These are phyloP conservation scores for Vicia sativa DNA, from an alignment of 306 rosid genomes.

Conservation along the genomic window DNA sequence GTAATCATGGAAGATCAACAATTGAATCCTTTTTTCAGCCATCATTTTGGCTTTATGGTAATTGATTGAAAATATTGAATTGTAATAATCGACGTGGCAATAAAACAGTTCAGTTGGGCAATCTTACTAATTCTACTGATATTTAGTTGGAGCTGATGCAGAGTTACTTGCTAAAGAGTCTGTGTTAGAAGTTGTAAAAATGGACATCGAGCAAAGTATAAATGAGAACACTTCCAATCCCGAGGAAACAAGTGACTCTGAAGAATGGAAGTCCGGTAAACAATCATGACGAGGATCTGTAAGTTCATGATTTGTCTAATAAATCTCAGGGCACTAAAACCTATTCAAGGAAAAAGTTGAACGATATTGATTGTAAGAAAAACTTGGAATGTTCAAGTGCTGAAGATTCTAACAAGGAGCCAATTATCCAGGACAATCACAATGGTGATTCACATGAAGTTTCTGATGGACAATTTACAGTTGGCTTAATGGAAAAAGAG, in stretches of 20 bases:
- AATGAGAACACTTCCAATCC: slow-evolving; percentile 24
- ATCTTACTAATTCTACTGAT: no score
- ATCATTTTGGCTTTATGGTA: no score
- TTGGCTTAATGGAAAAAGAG: no score
- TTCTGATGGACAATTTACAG: no score
- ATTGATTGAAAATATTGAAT: no score
- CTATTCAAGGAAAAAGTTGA: slow-evolving; percentile 29
- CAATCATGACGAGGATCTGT: slow-evolving; percentile 13
- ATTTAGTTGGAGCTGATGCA: slow-evolving; percentile 34
- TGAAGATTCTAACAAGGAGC: slow-evolving; percentile 28
- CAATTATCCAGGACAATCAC: slow-evolving; percentile 26
- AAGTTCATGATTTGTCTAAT: slow-evolving; percentile 9
- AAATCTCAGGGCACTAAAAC: slow-evolving; percentile 5
- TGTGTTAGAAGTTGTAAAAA: slow-evolving; percentile 33
- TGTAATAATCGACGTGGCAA: no score
- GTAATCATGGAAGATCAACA: no score
- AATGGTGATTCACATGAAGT: no score
- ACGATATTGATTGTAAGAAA: neutral
- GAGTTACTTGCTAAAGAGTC: slow-evolving; percentile 26
- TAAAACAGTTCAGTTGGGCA: no score
- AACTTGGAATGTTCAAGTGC: slow-evolving; percentile 8
- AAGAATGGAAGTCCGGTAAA: slow-evolving; percentile 31
- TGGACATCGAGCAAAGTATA: slow-evolving; percentile 24
- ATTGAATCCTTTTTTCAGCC: no score
- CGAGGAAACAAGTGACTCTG: slow-evolving; percentile 23